These are phyloP conservation scores for Arthrobotrys pseudoclavata DNA, from an alignment of 2,329 filamentous ascomycete genomes.

Conservation along the genomic window DNA sequence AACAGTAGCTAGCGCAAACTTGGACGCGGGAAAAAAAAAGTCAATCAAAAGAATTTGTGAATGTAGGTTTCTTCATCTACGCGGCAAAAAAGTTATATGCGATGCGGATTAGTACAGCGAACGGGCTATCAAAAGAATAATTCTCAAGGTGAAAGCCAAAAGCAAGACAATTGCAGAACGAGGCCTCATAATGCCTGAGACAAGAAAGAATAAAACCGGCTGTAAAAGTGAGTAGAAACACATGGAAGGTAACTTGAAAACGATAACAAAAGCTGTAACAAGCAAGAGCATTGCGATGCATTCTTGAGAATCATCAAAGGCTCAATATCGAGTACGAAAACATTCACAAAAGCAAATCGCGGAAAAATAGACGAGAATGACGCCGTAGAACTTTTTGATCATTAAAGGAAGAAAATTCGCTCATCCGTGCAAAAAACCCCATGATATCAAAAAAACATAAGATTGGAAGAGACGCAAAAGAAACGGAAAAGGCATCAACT, in stretches of 20 bases:
- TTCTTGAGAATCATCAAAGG: constrained; percentile 10
- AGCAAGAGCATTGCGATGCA: constrained; percentile 26
- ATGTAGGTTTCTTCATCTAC: constrained; percentile 13
- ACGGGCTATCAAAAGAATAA: not conserved
- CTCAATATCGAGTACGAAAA: constrained; percentile 15
- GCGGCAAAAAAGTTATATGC: not conserved
- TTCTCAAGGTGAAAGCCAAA: not conserved
- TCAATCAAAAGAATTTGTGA: not conserved
- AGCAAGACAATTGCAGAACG: not conserved
- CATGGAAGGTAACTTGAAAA: not conserved
- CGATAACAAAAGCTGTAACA: constrained; percentile 7
- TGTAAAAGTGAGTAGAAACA: not conserved
- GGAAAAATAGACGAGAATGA: constrained; percentile 22
- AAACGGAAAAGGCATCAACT: constrained; percentile 52
- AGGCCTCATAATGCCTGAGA: not conserved
- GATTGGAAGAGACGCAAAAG: constrained; percentile 41
- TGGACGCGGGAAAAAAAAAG: not conserved
- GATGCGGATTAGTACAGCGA: constrained; percentile 2
- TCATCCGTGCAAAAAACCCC: constrained; percentile 34
- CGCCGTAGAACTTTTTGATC: constrained; percentile 49
- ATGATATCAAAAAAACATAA: constrained; percentile 44
- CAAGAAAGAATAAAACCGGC: not conserved
- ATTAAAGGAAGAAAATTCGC: constrained; percentile 27
- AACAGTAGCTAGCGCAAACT: constrained; percentile 6
- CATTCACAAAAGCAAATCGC: constrained; percentile 20